These are phyloP conservation scores for Saccharomycopsis selenospora DNA, from an alignment of 805 yeast species.

Conservation along the genomic window DNA sequence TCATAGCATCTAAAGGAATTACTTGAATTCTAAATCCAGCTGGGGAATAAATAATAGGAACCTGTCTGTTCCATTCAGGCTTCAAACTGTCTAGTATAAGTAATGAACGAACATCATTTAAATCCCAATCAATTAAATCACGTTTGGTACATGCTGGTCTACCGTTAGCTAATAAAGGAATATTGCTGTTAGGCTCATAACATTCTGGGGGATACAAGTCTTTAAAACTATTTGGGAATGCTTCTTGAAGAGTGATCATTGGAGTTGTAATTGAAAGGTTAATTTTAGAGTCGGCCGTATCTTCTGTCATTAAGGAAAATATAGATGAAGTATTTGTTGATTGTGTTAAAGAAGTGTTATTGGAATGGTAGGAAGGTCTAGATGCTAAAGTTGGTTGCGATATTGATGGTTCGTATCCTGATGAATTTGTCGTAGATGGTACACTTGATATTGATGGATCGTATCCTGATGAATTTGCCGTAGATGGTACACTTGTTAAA, in stretches of 20 bases:
- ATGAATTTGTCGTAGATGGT: slow-evolving; percentile 10
- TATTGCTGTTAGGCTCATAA: slow-evolving; percentile 31
- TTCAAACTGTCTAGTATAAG: slow-evolving; percentile 43
- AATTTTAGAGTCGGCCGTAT: slow-evolving; percentile 6
- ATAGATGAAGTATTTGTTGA: slow-evolving; percentile 12
- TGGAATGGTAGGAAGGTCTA: slow-evolving; percentile 4
- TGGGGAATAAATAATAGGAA: slow-evolving; percentile 38
- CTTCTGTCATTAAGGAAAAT: slow-evolving; percentile 14
- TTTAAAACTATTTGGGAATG: slow-evolving; percentile 43
- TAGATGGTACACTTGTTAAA: neutral
- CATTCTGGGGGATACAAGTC: slow-evolving; percentile 56
- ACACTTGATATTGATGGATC: slow-evolving; percentile 14
- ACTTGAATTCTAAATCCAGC: slow-evolving; percentile 39
- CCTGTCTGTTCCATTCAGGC: slow-evolving; percentile 48
- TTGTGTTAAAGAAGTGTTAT: slow-evolving; percentile 7
- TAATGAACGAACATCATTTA: slow-evolving; percentile 61
- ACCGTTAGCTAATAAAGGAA: slow-evolving; percentile 39
- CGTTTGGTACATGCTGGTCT: slow-evolving; percentile 59
- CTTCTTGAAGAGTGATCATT: slow-evolving; percentile 36
- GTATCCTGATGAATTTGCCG: neutral
- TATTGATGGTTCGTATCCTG: slow-evolving; percentile 1
- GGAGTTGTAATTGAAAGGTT: slow-evolving; percentile 11
- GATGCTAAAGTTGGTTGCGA: slow-evolving; percentile 16
- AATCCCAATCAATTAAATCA: slow-evolving; percentile 60
- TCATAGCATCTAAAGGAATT: slow-evolving; percentile 47